A percentile compares a stretch with the other conserved stretches of the same genome.
Evolutionary conservation across 306 rosid species (phyloP).

Genomic region (Malus sieversii): DNA sequence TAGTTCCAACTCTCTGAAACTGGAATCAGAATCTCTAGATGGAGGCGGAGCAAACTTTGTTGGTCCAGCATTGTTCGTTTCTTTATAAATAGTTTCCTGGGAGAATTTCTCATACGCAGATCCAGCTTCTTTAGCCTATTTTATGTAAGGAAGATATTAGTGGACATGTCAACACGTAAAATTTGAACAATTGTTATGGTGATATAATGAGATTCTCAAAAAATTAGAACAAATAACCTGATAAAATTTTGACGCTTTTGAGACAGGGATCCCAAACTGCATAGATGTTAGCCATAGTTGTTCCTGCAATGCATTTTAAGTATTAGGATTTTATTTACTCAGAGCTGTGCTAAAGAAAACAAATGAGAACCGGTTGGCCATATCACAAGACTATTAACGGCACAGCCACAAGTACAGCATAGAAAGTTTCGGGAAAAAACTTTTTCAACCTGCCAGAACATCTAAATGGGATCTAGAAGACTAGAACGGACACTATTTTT

Average conservation of each 20-base stretch:
- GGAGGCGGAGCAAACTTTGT: conserved; percentile 14
- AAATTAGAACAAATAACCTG: conserved; percentile 24
- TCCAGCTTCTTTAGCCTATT: conserved; percentile 21
- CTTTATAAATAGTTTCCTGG: conserved; percentile 30
- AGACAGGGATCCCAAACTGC: conserved; percentile 20
- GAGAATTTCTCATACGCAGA: conserved; percentile 1
- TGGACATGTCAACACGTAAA: conserved; percentile 4
- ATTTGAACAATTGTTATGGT: conserved; percentile 1
- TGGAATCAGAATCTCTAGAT: conserved; percentile 12
- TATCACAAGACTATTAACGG: neutral
- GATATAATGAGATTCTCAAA: conserved; percentile 3
- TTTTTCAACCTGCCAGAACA: conserved; percentile 9
- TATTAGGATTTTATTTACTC: conserved; percentile 1
- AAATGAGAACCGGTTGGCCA: neutral
- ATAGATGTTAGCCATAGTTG: conserved; percentile 26
- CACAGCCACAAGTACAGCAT: conserved; percentile 1
- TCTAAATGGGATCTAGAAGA: conserved; percentile 6
- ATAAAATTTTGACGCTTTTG: conserved; percentile 21
- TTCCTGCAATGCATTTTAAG: conserved; percentile 24
- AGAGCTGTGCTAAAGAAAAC: conserved; percentile 5
- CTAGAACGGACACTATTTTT: neutral
- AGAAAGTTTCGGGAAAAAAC: neutral
- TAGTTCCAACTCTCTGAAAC: conserved; percentile 16
- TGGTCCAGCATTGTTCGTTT: conserved; percentile 25
- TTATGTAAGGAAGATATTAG: conserved; percentile 14